Conservation (phyloP, 495 filamentous ascomycete species). For the Geopyxis carbonaria region DNA sequence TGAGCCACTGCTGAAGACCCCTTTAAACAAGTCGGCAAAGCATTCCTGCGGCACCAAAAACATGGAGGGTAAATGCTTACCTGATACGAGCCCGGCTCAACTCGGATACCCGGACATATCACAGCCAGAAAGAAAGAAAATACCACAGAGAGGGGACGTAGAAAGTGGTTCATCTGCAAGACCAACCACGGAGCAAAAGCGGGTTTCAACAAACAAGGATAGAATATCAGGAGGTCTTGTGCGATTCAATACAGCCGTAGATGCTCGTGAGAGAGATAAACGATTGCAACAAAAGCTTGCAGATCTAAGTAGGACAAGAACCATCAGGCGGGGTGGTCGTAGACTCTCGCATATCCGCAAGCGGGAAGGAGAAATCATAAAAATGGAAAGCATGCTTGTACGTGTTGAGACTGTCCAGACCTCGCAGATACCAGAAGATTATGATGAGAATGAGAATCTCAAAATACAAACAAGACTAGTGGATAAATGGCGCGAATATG, state of each 20-base stretch:
- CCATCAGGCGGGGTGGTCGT: slow-evolving; percentile 7
- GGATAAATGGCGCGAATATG: slow-evolving; percentile 56
- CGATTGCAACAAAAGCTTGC: slow-evolving; percentile 19
- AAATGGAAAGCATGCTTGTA: slow-evolving; percentile 61
- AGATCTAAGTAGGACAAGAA: slow-evolving; percentile 17
- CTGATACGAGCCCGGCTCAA: no score
- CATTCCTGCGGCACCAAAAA: no score
- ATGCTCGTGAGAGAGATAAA: slow-evolving; percentile 18
- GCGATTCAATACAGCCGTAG: slow-evolving; percentile 23
- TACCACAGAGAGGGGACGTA: no score
- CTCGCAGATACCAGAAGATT: slow-evolving; percentile 39
- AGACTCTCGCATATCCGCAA: slow-evolving; percentile 1
- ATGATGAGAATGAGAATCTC: slow-evolving; percentile 48
- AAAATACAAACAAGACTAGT: slow-evolving; percentile 41
- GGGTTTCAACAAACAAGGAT: slow-evolving; percentile 17
- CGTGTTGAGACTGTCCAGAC: slow-evolving; percentile 43
- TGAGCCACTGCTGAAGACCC: slow-evolving; percentile 23
- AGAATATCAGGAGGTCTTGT: slow-evolving; percentile 19
- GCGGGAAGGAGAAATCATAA: slow-evolving; percentile 43
- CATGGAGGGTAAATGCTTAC: no score
- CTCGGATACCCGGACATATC: no score
- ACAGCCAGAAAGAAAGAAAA: no score
- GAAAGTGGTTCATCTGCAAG: no score
- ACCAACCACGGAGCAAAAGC: no score
- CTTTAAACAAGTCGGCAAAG: no score